A percentile compares a stretch with the other conserved stretches of the same genome.
Evolutionary conservation across 2,329 filamentous ascomycete species (phyloP).

Genomic region (Chaetoscypha palmicola): DNA sequence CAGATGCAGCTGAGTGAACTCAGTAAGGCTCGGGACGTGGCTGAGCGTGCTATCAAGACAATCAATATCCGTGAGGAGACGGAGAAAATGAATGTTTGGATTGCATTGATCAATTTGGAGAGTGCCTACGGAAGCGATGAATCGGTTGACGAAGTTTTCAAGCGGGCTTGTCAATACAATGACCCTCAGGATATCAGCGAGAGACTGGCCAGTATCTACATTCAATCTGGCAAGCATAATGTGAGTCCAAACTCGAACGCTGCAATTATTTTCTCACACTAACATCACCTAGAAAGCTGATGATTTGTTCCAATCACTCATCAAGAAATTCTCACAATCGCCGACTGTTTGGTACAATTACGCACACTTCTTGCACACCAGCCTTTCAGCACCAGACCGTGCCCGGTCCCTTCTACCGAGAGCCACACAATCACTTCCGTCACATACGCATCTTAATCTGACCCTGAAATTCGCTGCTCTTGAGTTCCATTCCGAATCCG

Average conservation of each 20-base stretch:
- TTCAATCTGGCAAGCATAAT: conserved; percentile 77
- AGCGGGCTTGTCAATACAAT: conserved; percentile 88
- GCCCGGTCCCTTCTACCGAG: conserved; percentile 73
- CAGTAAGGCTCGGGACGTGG: conserved; percentile 79
- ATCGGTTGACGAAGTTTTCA: conserved; percentile 77
- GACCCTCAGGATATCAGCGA: conserved; percentile 86
- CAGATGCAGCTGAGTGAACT: conserved; percentile 88
- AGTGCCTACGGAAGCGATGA: conserved; percentile 83
- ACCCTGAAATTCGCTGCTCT: conserved; percentile 85
- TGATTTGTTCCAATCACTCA: conserved; percentile 73
- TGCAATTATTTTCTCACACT: conserved; percentile 14
- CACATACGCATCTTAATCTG: conserved; percentile 58
- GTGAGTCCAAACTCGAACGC: conserved; percentile 44
- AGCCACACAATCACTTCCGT: conserved; percentile 74
- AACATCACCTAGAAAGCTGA: conserved; percentile 65
- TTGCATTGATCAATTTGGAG: conserved; percentile 89
- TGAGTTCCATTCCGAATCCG: conserved; percentile 78
- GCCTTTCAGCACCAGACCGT: conserved; percentile 59
- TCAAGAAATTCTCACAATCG: conserved; percentile 78
- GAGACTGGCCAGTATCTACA: conserved; percentile 87
- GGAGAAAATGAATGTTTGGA: conserved; percentile 94
- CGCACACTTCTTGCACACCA: conserved; percentile 82
- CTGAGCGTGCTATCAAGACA: conserved; percentile 80
- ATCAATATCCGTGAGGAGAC: conserved; percentile 87
- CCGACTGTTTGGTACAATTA: conserved; percentile 90